Percentiles rank a stretch among this genome's conserved stretches.
phyloP scores from a whole-genome alignment of 2,329 filamentous ascomycete genomes.

The Aspergillus japonicus region DNA sequence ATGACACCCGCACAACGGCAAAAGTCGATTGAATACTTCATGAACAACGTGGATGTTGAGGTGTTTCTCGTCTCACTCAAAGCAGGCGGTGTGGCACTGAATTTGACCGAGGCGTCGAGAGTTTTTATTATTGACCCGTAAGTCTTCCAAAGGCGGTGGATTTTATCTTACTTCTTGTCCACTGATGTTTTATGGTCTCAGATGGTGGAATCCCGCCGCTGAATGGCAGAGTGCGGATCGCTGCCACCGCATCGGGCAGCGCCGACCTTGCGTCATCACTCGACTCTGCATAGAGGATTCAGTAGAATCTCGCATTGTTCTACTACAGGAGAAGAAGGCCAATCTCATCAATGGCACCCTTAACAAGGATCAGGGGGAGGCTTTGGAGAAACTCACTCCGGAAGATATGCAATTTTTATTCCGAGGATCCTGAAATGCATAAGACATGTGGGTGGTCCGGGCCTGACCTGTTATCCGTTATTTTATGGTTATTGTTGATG shows the following conservation, averaged over 20 bases:
- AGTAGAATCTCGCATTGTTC: constrained; percentile 91
- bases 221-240: constrained; percentile 98
- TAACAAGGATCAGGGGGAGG: constrained; percentile 78
- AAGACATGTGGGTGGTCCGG: background rate
- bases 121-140: constrained; percentile 97
- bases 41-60: constrained; percentile 90
- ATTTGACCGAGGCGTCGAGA: constrained; percentile 88
- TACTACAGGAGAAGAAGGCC: constrained; percentile 97
- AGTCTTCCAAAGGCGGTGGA: constrained; percentile 43
- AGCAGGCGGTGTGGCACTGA: constrained; percentile 91
- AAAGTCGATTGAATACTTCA: constrained; percentile 92
- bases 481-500: background rate
- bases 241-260: constrained; percentile 93
- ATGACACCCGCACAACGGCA: constrained; percentile 95
- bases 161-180: constrained; percentile 2
- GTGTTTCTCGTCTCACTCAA: constrained; percentile 96
- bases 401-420: constrained; percentile 97
- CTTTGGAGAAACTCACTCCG: constrained; percentile 85
- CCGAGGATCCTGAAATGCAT: constrained; percentile 59
- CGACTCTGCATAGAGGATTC: constrained; percentile 95
- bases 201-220: constrained; percentile 99
- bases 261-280: constrained; percentile 88
- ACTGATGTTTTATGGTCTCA: constrained; percentile 38
- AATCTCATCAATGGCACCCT: constrained; percentile 97
- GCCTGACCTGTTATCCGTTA: no score